A percentile compares a stretch with the other conserved stretches of the same genome.
Conservation (phyloP, 768 basidiomycete species). For the Peribolospora kevripleyi region DNA sequence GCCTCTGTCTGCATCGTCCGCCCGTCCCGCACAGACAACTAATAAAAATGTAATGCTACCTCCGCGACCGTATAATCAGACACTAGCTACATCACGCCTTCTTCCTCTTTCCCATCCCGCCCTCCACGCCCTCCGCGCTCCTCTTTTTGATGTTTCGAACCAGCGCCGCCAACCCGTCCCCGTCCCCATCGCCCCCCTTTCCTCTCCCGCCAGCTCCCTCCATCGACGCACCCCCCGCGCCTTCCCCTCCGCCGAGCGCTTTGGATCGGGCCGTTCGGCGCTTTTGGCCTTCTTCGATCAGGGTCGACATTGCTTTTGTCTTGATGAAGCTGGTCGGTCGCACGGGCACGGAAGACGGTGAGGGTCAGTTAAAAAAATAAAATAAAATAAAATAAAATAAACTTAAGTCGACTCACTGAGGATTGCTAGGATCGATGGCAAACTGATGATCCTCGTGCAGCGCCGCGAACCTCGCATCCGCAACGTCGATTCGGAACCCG, state of each 20-base stretch:
- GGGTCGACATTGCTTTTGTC: conserved; percentile 65
- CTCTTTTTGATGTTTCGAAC: conserved; percentile 77
- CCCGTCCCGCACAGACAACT: no score
- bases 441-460: conserved; percentile 74
- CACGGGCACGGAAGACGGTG: neutral
- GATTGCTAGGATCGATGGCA: conserved; percentile 87
- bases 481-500: conserved; percentile 57
- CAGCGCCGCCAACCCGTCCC: conserved; percentile 33
- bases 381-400: neutral
- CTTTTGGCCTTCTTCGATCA: conserved; percentile 61
- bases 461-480: conserved; percentile 65
- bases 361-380: neutral
- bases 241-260: neutral
- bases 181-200: conserved; percentile 7
- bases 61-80: no score
- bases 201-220: conserved; percentile 17
- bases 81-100: neutral
- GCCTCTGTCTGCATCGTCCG: no score
- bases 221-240: conserved; percentile 2
- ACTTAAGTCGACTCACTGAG: conserved; percentile 38
- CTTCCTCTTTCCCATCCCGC: conserved; percentile 9
- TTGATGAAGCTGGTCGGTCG: conserved; percentile 47
- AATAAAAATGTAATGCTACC: no score
- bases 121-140: conserved; percentile 18
- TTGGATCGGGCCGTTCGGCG: conserved; percentile 22